These are phyloP conservation scores for Boehmeria nivea DNA, from an alignment of 306 rosid species.

Conservation along the genomic window DNA sequence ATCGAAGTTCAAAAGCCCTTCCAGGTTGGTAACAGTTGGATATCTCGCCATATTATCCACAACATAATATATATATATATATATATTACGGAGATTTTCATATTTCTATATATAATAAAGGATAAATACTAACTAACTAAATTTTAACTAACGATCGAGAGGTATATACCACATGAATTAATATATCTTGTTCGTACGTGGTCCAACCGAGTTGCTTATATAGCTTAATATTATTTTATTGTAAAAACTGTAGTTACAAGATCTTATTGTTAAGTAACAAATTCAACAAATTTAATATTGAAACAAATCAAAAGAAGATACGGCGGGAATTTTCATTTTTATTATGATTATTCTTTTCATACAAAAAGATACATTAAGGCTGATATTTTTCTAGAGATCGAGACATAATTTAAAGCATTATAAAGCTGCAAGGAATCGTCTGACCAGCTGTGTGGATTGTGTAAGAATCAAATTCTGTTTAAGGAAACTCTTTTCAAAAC, in stretches of 20 bases:
- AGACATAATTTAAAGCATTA: constrained; percentile 17
- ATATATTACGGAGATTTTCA: too few relatives aligned
- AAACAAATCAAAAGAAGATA: constrained; percentile 1
- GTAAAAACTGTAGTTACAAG: not conserved
- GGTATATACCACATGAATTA: too few relatives aligned
- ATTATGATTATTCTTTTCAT: not conserved
- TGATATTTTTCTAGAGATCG: not conserved
- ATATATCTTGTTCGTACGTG: too few relatives aligned
- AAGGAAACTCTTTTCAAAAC: constrained; percentile 40
- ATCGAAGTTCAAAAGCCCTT: too few relatives aligned
- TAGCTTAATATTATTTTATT: not conserved
- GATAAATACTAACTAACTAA: too few relatives aligned
- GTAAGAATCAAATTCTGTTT: constrained; percentile 41
- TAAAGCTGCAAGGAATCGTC: constrained; percentile 42
- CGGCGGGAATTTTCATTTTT: not conserved
- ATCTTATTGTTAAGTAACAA: not conserved
- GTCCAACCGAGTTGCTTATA: too few relatives aligned
- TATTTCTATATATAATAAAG: too few relatives aligned
- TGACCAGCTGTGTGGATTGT: constrained; percentile 18
- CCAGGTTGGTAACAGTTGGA: too few relatives aligned
- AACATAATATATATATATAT: too few relatives aligned
- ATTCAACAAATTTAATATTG: not conserved
- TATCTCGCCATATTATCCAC: too few relatives aligned
- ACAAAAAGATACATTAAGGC: not conserved
- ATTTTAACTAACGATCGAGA: too few relatives aligned